A percentile compares a stretch with the other conserved stretches of the same genome.
These are phyloP conservation scores for Euphorbia tirucalli DNA, from an alignment of 345 rosid genomes.

Conservation along the genomic window DNA sequence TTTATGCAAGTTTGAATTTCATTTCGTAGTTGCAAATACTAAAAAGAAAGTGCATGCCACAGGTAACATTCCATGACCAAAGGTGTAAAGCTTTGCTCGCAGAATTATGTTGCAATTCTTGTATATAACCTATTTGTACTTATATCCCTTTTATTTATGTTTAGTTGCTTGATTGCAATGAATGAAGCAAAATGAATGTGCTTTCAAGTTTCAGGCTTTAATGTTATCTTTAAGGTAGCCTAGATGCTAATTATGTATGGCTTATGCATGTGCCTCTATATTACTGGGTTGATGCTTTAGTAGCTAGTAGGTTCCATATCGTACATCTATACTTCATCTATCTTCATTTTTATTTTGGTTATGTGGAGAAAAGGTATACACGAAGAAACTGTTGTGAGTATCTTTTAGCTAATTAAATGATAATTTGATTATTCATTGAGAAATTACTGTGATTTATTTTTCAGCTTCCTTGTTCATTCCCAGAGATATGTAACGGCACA, in stretches of 20 bases:
- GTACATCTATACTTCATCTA: neutral
- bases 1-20: neutral
- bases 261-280: too few species aligned
- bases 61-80: neutral
- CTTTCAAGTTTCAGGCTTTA: neutral
- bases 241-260: neutral
- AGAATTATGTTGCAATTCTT: neutral
- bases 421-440: neutral
- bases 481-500: constrained; percentile 45
- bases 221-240: neutral
- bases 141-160: neutral
- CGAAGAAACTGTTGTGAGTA: neutral
- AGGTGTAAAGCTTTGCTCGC: neutral
- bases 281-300: neutral
- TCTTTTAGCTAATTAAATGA: neutral
- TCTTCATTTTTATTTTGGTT: neutral
- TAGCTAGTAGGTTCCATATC: neutral
- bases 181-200: neutral
- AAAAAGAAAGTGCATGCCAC: neutral
- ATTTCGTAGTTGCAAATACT: neutral
- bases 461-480: constrained; percentile 75
- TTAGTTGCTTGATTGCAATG: neutral
- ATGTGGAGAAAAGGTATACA: neutral
- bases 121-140: neutral
- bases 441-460: constrained; percentile 19